Evolutionary conservation across 306 rosid genomes (phyloP), one percentile per base, ranked within the genome.

Genomic region (Fragaria vesca): DNA sequence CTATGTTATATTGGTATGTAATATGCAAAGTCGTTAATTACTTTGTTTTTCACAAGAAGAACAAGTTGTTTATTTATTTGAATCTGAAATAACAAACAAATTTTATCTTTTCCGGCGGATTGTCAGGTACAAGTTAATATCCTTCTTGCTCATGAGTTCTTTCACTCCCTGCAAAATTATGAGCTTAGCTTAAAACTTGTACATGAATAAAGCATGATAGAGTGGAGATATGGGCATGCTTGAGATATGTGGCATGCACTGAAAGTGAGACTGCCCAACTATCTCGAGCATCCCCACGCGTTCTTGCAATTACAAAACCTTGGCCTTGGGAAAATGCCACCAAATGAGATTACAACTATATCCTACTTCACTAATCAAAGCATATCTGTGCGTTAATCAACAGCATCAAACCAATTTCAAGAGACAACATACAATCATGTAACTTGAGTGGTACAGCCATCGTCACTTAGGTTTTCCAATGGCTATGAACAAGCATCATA

Each of bases 401-500:
- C 43, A 36, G 61, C 52, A 38, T 50, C 68, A 65, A 6, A 54
- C 54, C 72, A 21, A 13, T 16, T 75, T 47, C 38, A 15, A 32
- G 34, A 30, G 40, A 50, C 0, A 30, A 48, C 69, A 77, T 8
- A 21, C 69, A 17, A 28, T 47, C 62, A 10, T 57, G 2, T 8
- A 20, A 75, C 21, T 71, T 47, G 15, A 73, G 54, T 28, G 69
- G 54, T 73, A 40, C 46, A 10, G 16, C 63, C 36, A 45, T 55
- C 32, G 34, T 61, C 57, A 2, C 66, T 58, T 46, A 32, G 17
- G 26, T 60, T 72, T 24, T 32, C 21, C 43, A 21, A 57, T 17
- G 32, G 75, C 24, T 32, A 47, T 9, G 18, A 3, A 36, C 72
- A 21, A 40, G 63, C 26, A 66, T 90, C 72, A 92, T 69, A 84